Evolutionary conservation across 345 rosid species (phyloP).

Genomic region (Nasturtium officinale): DNA sequence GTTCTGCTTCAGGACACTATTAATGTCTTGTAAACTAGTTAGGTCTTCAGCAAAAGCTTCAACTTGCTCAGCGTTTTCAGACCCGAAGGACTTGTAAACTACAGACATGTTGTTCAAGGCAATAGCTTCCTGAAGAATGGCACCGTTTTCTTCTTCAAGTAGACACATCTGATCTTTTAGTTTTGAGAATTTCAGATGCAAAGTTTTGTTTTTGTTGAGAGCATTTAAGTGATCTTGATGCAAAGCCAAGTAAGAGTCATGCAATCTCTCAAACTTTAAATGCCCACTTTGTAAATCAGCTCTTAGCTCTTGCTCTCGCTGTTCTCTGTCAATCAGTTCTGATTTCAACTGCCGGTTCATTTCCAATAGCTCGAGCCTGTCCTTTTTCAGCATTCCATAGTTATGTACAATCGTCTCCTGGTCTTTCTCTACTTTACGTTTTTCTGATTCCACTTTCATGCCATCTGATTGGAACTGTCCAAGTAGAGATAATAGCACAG

Average conservation of each 20-base stretch:
- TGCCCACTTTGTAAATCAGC: constrained; percentile 49
- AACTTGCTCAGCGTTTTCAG: constrained; percentile 59
- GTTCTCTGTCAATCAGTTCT: constrained; percentile 51
- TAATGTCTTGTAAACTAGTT: constrained; percentile 43
- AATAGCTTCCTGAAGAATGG: constrained; percentile 55
- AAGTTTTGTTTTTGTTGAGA: constrained; percentile 49
- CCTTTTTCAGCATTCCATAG: constrained; percentile 50
- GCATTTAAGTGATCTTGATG: constrained; percentile 56
- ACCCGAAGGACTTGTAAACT: constrained; percentile 56
- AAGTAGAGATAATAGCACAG: constrained; percentile 63
- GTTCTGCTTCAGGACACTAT: constrained; percentile 53
- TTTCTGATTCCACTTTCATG: constrained; percentile 56
- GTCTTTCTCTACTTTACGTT: constrained; percentile 52
- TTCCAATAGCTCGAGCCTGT: constrained; percentile 59
- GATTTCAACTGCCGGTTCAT: constrained; percentile 60
- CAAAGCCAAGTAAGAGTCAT: constrained; percentile 53
- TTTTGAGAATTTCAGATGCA: constrained; percentile 52
- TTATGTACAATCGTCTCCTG: constrained; percentile 43
- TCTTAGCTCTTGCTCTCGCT: constrained; percentile 48
- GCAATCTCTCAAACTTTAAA: constrained; percentile 50
- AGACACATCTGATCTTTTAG: constrained; percentile 50
- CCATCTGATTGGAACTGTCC: constrained; percentile 59
- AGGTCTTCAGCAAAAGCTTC: constrained; percentile 54
- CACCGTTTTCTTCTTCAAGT: constrained; percentile 65
- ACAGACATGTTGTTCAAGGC: constrained; percentile 52